Percentiles rank a stretch among this genome's conserved stretches.
These are phyloP conservation scores for Orychophragmus violaceus DNA, from an alignment of 345 rosid genomes.

Conservation along the genomic window DNA sequence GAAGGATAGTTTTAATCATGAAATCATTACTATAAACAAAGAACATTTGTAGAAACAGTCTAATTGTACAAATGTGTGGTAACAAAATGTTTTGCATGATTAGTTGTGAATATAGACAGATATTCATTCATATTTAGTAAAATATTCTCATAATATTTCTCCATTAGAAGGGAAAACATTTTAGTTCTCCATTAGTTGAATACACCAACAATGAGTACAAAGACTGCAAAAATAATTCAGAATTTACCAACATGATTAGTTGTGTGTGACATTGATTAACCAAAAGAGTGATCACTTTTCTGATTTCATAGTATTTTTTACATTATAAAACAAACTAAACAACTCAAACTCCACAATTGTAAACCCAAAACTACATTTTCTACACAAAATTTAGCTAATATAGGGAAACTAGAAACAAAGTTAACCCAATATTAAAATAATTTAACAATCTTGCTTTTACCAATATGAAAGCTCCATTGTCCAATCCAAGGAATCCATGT, in stretches of 20 bases:
- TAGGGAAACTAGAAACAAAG: conserved; percentile 12
- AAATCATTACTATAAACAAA: conserved; percentile 26
- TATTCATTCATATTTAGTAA: too few species aligned
- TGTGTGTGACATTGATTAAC: background rate
- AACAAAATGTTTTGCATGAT: too few species aligned
- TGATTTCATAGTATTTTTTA: conserved; percentile 2
- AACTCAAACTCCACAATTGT: background rate
- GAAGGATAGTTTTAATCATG: conserved; percentile 23
- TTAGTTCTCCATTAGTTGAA: too few species aligned
- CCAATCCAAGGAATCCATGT: conserved; percentile 18
- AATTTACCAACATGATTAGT: too few species aligned
- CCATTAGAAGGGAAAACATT: too few species aligned
- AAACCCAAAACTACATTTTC: background rate
- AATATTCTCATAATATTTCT: too few species aligned
- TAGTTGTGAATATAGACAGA: too few species aligned
- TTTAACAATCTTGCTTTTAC: conserved; percentile 15
- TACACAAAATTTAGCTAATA: conserved; percentile 22
- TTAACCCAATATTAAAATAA: conserved; percentile 18
- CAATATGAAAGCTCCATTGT: conserved; percentile 20
- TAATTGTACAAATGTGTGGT: background rate
- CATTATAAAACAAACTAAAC: background rate
- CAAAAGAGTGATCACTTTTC: too few species aligned
- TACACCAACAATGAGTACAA: too few species aligned
- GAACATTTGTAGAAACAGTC: background rate
- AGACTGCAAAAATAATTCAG: too few species aligned